Conservation (phyloP, 331 rosid genomes). For the Quercus lobata region DNA sequence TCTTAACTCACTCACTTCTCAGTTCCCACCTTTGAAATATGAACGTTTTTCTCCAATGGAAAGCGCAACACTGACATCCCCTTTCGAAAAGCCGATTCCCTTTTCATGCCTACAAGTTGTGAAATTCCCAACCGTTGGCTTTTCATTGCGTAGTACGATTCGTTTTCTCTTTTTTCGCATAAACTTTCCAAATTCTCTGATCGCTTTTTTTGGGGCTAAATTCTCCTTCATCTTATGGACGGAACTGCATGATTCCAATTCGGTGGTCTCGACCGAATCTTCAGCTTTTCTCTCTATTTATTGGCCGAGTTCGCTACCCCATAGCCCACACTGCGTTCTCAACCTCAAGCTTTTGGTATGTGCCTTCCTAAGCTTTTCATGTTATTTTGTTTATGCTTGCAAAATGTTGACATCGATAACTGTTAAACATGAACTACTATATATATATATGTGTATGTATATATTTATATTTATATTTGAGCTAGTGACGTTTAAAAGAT, state of each 20-base stretch:
- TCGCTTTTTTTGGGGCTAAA: not conserved
- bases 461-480: no score
- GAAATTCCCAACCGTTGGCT: not conserved
- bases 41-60: slow-evolving; percentile 1
- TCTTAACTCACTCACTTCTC: not conserved
- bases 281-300: slow-evolving; percentile 2
- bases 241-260: slow-evolving; percentile 17
- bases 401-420: not conserved
- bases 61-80: not conserved
- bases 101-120: not conserved
- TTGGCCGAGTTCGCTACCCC: not conserved
- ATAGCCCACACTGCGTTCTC: slow-evolving; percentile 1
- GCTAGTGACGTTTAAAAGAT: not conserved
- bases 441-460: no score
- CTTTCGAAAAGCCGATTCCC: slow-evolving; percentile 8
- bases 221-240: not conserved
- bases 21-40: slow-evolving; percentile 4
- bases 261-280: slow-evolving; percentile 23
- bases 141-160: not conserved
- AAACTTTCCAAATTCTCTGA: slow-evolving; percentile 8
- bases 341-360: slow-evolving; percentile 10
- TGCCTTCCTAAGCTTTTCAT: not conserved
- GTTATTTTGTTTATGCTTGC: not conserved
- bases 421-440: not conserved
- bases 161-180: not conserved